phyloP scores from a whole-genome alignment of 75 land plant species.

The Pinus tabuliformis region DNA sequence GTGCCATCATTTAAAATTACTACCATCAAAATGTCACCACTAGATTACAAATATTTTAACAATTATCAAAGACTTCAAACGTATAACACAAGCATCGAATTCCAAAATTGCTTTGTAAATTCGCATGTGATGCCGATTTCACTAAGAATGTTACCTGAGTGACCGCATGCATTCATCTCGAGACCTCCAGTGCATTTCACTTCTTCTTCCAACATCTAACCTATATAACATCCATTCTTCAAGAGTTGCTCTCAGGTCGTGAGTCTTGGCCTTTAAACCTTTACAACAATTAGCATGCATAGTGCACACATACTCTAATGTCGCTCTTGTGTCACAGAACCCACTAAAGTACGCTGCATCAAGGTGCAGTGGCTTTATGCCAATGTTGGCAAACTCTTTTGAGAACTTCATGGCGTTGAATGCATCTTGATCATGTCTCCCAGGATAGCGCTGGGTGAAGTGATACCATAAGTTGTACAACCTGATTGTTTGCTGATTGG shows the following conservation, averaged over 20 bases:
- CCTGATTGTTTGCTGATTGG: slow-evolving; percentile 32
- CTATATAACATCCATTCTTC: slow-evolving; percentile 31
- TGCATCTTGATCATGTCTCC: slow-evolving; percentile 50
- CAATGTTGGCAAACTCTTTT: slow-evolving; percentile 19
- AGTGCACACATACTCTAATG: slow-evolving; percentile 28
- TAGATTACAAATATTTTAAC: too few species aligned
- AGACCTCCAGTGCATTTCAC: background rate
- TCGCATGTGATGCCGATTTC: too few species aligned
- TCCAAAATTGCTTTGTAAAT: too few species aligned
- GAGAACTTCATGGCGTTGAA: slow-evolving; percentile 41
- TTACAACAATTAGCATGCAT: slow-evolving; percentile 61
- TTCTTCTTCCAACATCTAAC: background rate
- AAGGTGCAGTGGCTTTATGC: slow-evolving; percentile 34
- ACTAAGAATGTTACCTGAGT: too few species aligned
- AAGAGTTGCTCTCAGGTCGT: slow-evolving; percentile 29
- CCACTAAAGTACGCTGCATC: slow-evolving; percentile 54
- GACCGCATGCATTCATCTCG: too few species aligned
- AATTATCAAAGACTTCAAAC: too few species aligned
- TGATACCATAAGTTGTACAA: slow-evolving; percentile 58
- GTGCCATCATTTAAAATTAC: too few species aligned
- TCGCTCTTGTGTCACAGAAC: slow-evolving; percentile 36
- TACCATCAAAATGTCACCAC: too few species aligned
- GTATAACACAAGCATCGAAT: too few species aligned
- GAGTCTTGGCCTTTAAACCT: slow-evolving; percentile 30
- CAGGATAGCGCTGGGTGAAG: slow-evolving; percentile 14